A percentile compares a stretch with the other conserved stretches of the same genome.
Evolutionary conservation across 768 basidiomycete genomes (phyloP).

Genomic region (Cystobasidium ongulense): DNA sequence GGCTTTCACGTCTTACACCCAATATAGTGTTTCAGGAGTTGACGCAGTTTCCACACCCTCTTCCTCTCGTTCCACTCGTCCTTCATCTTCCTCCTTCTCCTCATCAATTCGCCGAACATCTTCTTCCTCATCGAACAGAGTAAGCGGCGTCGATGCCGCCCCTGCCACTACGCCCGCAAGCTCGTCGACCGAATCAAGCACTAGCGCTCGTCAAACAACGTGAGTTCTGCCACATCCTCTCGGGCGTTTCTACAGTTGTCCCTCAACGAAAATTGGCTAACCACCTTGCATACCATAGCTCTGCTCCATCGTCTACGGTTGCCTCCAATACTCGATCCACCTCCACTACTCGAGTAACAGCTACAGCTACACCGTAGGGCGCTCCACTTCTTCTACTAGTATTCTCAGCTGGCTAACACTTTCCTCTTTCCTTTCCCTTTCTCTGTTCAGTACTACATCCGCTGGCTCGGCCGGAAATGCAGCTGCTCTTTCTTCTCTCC

Average conservation of each 20-base stretch:
- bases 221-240: no score
- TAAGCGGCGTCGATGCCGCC: background rate
- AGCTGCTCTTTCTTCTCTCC: conserved; percentile 5
- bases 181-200: background rate
- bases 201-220: background rate
- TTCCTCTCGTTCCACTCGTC: conserved; percentile 3
- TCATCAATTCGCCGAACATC: background rate
- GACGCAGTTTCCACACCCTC: background rate
- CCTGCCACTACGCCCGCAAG: background rate
- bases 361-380: background rate
- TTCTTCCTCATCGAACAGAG: background rate
- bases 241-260: no score
- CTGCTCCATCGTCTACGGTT: background rate
- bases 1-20: background rate
- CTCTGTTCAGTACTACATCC: background rate
- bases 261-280: no score
- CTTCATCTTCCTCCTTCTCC: background rate
- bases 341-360: background rate
- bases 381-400: background rate
- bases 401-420: no score
- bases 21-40: conserved; percentile 1
- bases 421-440: background rate
- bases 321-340: background rate
- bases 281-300: no score
- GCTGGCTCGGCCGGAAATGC: background rate